Conservation (phyloP, 345 rosid genomes). For the Firmiana major region DNA sequence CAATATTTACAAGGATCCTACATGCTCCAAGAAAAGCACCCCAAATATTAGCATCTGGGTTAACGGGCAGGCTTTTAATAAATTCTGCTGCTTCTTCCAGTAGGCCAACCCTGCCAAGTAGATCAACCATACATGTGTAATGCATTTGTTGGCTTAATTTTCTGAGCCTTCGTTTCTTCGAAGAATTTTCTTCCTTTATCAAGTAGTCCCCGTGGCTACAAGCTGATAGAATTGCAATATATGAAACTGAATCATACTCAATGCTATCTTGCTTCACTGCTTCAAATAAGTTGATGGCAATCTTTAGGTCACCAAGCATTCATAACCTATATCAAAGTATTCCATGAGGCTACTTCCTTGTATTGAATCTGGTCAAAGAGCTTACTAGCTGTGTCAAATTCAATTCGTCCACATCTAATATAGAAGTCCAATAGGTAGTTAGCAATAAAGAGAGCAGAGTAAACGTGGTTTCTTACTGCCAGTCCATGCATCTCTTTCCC, state of each 20-base stretch:
- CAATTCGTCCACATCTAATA: slow-evolving; percentile 36
- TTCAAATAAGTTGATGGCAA: slow-evolving; percentile 39
- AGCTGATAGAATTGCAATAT: slow-evolving; percentile 42
- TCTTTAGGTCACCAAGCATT: slow-evolving; percentile 36
- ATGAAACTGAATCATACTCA: slow-evolving; percentile 42
- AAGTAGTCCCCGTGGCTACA: slow-evolving; percentile 49
- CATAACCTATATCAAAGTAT: slow-evolving; percentile 12
- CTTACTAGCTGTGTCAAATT: slow-evolving; percentile 21
- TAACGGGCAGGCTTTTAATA: slow-evolving; percentile 27
- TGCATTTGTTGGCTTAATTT: slow-evolving; percentile 38
- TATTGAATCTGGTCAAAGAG: no score
- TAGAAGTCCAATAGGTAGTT: slow-evolving; percentile 52
- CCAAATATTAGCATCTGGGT: slow-evolving; percentile 43
- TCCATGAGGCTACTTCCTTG: slow-evolving; percentile 30
- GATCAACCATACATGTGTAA: slow-evolving; percentile 56
- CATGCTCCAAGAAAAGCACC: slow-evolving; percentile 56
- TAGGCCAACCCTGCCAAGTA: slow-evolving; percentile 49
- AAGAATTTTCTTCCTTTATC: slow-evolving; percentile 44
- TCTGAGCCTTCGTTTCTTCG: slow-evolving; percentile 28
- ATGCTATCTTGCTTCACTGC: slow-evolving; percentile 33
- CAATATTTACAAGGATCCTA: slow-evolving; percentile 39
- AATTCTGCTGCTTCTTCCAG: slow-evolving; percentile 37
- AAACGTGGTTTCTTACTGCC: slow-evolving; percentile 25
- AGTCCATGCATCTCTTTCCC: slow-evolving; percentile 52
- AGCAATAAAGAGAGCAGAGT: slow-evolving; percentile 43